Conservation (phyloP, 345 rosid species). For the Heritiera fomes region DNA sequence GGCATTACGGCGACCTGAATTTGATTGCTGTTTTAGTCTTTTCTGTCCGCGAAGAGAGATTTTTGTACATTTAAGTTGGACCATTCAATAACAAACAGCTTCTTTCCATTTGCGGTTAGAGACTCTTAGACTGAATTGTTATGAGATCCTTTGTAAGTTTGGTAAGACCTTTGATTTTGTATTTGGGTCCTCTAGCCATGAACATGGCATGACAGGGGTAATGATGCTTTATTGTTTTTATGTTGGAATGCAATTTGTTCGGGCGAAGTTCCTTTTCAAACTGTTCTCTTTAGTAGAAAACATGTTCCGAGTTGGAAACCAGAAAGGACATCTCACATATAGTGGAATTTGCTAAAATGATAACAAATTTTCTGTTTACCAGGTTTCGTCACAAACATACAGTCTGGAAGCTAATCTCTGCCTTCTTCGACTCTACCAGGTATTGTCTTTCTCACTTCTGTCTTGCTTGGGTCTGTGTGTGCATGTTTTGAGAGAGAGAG, state of each 20-base stretch:
- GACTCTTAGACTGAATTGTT: neutral
- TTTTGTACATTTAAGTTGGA: neutral
- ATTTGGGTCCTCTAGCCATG: neutral
- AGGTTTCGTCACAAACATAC: constrained; percentile 86
- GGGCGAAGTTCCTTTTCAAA: neutral
- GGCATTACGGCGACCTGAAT: neutral
- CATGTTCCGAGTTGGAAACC: neutral
- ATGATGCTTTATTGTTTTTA: neutral
- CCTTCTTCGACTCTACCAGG: constrained; percentile 97
- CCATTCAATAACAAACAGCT: neutral
- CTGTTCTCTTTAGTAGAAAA: neutral
- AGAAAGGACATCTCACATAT: neutral
- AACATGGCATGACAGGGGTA: neutral
- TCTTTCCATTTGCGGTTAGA: neutral
- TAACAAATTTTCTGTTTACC: constrained; percentile 5
- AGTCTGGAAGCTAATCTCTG: constrained; percentile 87
- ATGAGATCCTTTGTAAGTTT: neutral
- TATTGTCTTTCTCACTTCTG: constrained; percentile 15
- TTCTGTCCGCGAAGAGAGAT: neutral
- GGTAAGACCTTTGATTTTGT: neutral
- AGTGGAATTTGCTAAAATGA: neutral
- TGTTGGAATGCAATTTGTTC: neutral
- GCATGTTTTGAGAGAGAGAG: neutral
- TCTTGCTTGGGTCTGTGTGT: neutral
- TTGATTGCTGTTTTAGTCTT: neutral